Evolutionary conservation across 305 asterid species (phyloP), one percentile per base, ranked within the genome.

Genomic region (Plantago rigida): DNA sequence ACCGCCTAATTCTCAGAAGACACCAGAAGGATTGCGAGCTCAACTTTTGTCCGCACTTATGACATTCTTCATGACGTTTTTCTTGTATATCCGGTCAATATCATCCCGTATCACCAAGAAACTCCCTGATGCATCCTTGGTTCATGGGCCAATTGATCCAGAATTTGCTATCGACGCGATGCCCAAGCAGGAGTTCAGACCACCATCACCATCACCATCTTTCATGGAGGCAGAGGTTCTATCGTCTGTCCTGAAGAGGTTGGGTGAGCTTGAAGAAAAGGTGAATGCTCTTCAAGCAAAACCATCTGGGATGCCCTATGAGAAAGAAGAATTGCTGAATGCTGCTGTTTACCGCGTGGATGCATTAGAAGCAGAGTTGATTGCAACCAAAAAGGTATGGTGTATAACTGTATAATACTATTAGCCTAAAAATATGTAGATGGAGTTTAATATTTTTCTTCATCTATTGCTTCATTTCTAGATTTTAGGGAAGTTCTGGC

Each of bases 261-360:
- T 92, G 82, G 82, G 87, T 12, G 97, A 88, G 68, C 91, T 89
- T 41, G 99, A 92, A 73, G 95, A 84, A 72, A 83, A 84, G 71
- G 94, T 89, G 31, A 68, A 31, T 73, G 70, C 82, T 9, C 95
- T 93, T 76, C 87, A 89, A 71, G 85, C 73, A 65, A 89, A 84
- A 78, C 99, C 99, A 60, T 87, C 88, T 60, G 85, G 77, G 86
- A 93, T 93, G 99, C 99, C 99, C 15, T 81, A 72, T 49, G 99
- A 89, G 78, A 93, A 93, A 71, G 99, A 72, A 73, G 99, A 93
- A 71, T 80, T 93, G 74, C 81, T 93, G 54, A 81, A 89, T 78
- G 99, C 95, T 79, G 99, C 99, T 65, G 99, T 93, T 66, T 93
- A 86, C 72, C 85, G 97, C 28, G 99, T 93, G 29, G 99, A 89